Base-by-base conservation (phyloP, 2,329 filamentous ascomycete genomes). In the Aspergillus fumigatiaffinis region DNA sequence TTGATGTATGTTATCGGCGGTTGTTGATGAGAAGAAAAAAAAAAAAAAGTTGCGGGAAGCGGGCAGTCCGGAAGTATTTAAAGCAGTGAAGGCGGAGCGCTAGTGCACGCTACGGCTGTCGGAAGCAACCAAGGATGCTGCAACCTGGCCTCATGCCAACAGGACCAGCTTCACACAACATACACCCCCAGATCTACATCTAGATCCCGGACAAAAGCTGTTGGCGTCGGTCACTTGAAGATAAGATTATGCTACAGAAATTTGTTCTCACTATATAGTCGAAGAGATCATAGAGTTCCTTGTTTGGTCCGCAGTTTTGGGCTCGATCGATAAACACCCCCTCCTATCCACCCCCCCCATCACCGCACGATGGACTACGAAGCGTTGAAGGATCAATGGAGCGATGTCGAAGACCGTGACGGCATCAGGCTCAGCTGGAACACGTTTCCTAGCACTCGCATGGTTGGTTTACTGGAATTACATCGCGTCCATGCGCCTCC, bases 381-480 rank as follows among this genome's bases (percentile, higher is more conserved):
- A 76, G 84, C 87, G 66, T 80, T 96, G 66, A 97, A 97, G 80
- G 92, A 97, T 78, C 89, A 93, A 80, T 97, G 92, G 92, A 91
- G 88, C 71, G 92, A 97, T 75, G 88, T 96, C 58, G 94, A 99
- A 80, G 94, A 99, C 72, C 87, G 91, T 67, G 94, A 99, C 86
- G 94, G 94, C 60, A 86, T 97, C 71, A 88, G 94, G 62, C 83
- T 99, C 65, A 97, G 93, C 78, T 99, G 94, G 94, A 99, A 99
- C 75, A 95, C 95, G 60, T 96, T 99, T 71, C 94, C 94, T 51
- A 97, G 92, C 80, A 93, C 93, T 71, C 91, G 94, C 74, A 97
- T 99, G 92, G 92, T 91, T 68, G 68, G 84, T 78, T 56, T 28
- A 41, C 52, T 51, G 60, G 55, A 55, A 38, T 47, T 46, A 35